Base-by-base conservation (phyloP, 768 basidiomycete genomes). In the Lactarius sp. region DNA sequence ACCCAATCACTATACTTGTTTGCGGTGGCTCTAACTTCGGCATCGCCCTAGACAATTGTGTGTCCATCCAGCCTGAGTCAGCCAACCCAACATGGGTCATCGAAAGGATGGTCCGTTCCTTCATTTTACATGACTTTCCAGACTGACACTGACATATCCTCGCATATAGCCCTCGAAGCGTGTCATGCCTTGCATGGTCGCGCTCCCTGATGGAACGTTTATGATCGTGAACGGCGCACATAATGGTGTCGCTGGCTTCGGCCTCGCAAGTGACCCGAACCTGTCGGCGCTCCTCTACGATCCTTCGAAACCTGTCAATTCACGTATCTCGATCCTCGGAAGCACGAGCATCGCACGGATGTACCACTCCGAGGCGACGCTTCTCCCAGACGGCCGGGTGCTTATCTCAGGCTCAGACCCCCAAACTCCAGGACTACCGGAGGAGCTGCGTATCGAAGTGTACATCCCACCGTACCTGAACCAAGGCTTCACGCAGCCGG, bases 401-500 rank as follows among this genome's bases (percentile, higher is more conserved):
- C 75, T 92, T 52, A 78, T 92, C 44, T 88, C 90, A 10, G 90
- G 90, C 0, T 90, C 87, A 10, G 90, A 88, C 68, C 88, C 86
- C 7, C 75, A 87, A 70, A 85, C 84, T 16, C 56, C 66, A 59
- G 78, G 76, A 41, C 88, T 84, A 69, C 84, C 86, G 0, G 85
- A 94, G 66, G 91, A 95, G 71, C 87, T 91, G 74, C 82, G 92
- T 13, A 81, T 81, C 66, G 80, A 88, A 72, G 85, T 87, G 33
- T 97, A 96, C 76, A 82, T 90, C 69, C 96, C 96, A 6, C 91
- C 90, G 16, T 98, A 96, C 74, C 81, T 92, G 64, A 84, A 75
- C 65, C 74, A 81, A 66, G 88, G 88, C 10, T 75, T 79, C 65
- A 71, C 66, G 5, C 88, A 87, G 61, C 94, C 89, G 0, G 76